Base-by-base conservation (phyloP, 2,329 filamentous ascomycete species). In the Cercospora sp. region DNA sequence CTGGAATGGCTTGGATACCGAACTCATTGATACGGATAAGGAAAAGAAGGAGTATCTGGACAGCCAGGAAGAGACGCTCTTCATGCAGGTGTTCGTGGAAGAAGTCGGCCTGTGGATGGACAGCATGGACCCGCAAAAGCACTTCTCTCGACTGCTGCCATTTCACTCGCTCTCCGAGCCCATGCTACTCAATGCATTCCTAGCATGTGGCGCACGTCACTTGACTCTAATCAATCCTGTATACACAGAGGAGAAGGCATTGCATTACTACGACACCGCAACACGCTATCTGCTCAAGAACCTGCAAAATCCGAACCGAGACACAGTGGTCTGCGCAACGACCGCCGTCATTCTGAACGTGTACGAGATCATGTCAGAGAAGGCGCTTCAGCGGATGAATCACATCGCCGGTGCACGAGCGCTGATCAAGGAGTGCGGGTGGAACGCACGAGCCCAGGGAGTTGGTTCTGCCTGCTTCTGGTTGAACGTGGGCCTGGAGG, bases 101-200 rank as follows among this genome's bases (percentile, higher is more conserved):
- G 91, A 97, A 72, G 92, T 98, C 2, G 93, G 91, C 0, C 80
- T 93, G 3, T 97, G 94, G 93, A 96, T 98, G 92, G 94, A 97
- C 79, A 92, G 89, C 51, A 89, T 97, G 83, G 92, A 96, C 80
- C 86, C 88, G 36, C 86, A 90, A 72, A 94, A 94, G 80, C 91
- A 88, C 82, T 97, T 97, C 78, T 92, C 92, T 26, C 87, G 91
- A 59, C 83, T 92, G 18, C 83, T 97, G n/a, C 93, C 94, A 0
- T 93, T 93, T 74, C 87, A 94, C 74, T 89, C 93, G 0, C 83
- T 97, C 26, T 87, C 89, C 64, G 92, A 95, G 67, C 90, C 93
- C 0, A 94, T 97, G 91, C 85, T 98, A 12, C 85, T 96, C 33
- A 94, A 96, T 76, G 93, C 94, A 0, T 90, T 96, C 69, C 82